phyloP scores from a whole-genome alignment of 2,329 filamentous ascomycete genomes.

The Trichoderma sp. region DNA sequence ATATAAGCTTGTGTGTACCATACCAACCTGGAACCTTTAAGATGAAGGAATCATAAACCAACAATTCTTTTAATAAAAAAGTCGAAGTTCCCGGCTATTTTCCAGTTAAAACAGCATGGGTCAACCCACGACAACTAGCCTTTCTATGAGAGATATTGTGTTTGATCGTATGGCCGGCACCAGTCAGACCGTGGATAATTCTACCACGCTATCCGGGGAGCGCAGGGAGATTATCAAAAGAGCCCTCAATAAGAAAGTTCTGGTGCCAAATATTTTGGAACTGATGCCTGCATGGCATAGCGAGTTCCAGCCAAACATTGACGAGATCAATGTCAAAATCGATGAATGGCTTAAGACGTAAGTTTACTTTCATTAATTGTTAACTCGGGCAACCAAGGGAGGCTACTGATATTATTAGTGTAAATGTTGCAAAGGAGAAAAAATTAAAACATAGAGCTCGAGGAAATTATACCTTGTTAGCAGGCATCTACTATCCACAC shows the following conservation, averaged over 20 bases:
- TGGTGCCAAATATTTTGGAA: background rate
- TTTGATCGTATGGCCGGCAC: background rate
- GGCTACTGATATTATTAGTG: background rate
- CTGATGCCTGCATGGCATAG: background rate
- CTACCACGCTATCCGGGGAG: background rate
- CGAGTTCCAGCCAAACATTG: conserved; percentile 10
- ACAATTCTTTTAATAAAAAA: no score
- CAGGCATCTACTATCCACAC: conserved; percentile 11
- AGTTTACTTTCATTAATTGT: background rate
- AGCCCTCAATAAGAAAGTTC: background rate
- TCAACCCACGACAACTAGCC: background rate
- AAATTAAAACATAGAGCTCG: conserved; percentile 10
- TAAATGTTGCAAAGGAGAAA: conserved; percentile 11
- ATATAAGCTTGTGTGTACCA: no score
- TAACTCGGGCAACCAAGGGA: no score
- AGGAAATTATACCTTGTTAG: conserved; percentile 14
- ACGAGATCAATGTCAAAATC: conserved; percentile 8
- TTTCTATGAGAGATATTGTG: background rate
- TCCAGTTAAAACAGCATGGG: background rate
- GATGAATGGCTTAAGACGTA: conserved; percentile 18
- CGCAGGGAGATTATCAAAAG: background rate
- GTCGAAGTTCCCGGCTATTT: no score
- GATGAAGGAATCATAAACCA: no score
- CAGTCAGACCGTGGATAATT: background rate
- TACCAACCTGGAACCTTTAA: no score